These are phyloP conservation scores for Schizosaccharomyces osmophilus DNA, from an alignment of 805 yeast genomes.

Conservation along the genomic window DNA sequence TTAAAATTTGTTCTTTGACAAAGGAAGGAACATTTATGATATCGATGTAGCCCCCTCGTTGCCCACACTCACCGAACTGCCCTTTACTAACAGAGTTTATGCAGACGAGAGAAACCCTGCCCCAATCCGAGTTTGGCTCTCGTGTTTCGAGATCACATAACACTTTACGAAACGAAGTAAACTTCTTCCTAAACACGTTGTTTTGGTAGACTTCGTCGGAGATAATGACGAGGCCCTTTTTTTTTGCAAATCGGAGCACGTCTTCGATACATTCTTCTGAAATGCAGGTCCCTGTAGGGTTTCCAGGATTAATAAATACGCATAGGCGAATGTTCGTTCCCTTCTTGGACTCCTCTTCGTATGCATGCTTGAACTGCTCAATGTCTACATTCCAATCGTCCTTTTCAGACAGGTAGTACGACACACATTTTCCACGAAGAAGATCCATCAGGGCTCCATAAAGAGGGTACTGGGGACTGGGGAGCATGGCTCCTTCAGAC, in stretches of 20 bases:
- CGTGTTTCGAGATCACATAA: constrained; percentile 34
- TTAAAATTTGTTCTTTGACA: constrained; percentile 45
- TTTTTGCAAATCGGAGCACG: constrained; percentile 58
- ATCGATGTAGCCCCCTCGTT: constrained; percentile 97
- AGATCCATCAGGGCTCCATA: constrained; percentile 86
- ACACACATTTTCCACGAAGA: constrained; percentile 58
- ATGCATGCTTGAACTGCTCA: constrained; percentile 30
- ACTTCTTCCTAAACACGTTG: constrained; percentile 44
- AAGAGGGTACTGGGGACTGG: constrained; percentile 93
- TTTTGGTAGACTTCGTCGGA: constrained; percentile 98
- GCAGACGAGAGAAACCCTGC: constrained; percentile 67
- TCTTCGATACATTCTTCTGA: constrained; percentile 39
- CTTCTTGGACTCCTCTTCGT: constrained; percentile 22
- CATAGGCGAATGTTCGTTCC: constrained; percentile 50
- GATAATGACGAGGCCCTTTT: constrained; percentile 58
- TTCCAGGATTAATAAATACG: constrained; percentile 92
- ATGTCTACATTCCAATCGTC: constrained; percentile 69
- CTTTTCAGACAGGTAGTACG: constrained; percentile 64
- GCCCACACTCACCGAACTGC: constrained; percentile 95
- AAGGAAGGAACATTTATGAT: constrained; percentile 53
- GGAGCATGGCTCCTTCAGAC: constrained; percentile 57
- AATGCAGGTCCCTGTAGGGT: constrained; percentile 85
- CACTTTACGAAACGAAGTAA: constrained; percentile 63
- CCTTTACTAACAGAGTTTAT: constrained; percentile 96
- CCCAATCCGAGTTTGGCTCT: constrained; percentile 22